Percentiles rank a stretch among this genome's conserved stretches.
Evolutionary conservation across 2,329 filamentous ascomycete species (phyloP).

Genomic region (Cladosporium sp.): DNA sequence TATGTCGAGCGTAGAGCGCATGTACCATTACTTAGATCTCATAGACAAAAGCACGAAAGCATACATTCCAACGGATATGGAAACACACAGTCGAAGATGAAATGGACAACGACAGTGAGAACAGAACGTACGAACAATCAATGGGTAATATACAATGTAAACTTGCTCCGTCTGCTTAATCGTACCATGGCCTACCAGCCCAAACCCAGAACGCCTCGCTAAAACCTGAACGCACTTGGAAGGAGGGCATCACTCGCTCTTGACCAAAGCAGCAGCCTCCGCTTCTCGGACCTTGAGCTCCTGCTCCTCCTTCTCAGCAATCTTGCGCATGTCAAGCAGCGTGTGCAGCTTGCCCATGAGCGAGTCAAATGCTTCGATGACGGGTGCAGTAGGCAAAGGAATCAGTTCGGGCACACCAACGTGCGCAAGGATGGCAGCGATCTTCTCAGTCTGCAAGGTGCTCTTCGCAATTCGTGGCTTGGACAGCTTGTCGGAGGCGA

Average conservation of each 20-base stretch:
- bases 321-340: slow-evolving; percentile 69
- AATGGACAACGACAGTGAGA: no score
- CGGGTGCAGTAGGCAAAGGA: slow-evolving; percentile 68
- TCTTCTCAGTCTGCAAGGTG: slow-evolving; percentile 69
- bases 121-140: no score
- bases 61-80: not conserved
- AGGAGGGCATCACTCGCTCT: not conserved
- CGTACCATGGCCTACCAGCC: not conserved
- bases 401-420: slow-evolving; percentile 67
- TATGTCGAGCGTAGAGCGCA: slow-evolving; percentile 3
- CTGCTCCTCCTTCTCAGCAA: slow-evolving; percentile 69
- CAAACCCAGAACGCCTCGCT: slow-evolving; percentile 6
- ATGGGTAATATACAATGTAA: not conserved
- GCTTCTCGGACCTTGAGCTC: slow-evolving; percentile 58
- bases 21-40: not conserved
- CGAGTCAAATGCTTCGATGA: slow-evolving; percentile 67
- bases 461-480: slow-evolving; percentile 76
- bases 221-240: not conserved
- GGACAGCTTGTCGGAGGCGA: slow-evolving; percentile 78
- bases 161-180: not conserved
- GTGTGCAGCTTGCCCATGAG: slow-evolving; percentile 64
- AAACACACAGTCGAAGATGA: no score
- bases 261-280: slow-evolving; percentile 25
- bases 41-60: not conserved
- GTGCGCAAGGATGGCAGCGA: slow-evolving; percentile 67